Evolutionary conservation across 495 filamentous ascomycete genomes (phyloP), one percentile per base, ranked within the genome.

Genomic region (Mytilinidion resinicola): DNA sequence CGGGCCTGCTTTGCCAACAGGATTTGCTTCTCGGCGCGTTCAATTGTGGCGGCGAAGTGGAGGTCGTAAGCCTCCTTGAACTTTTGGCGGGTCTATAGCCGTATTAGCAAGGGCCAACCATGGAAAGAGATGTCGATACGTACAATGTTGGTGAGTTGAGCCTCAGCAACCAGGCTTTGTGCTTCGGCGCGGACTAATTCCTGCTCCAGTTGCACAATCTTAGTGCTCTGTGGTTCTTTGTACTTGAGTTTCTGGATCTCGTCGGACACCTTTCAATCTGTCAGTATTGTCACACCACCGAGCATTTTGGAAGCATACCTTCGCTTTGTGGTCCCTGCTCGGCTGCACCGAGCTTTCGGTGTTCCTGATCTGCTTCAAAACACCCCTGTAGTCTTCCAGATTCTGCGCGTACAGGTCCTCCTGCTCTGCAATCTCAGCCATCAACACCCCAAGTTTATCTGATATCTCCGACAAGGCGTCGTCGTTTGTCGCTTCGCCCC

Each of bases 131-230:
- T 4, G 30, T 5, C 14, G 36, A 17, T 20, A 71, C 82, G 17
- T 76, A 92, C 89, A 60, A 95, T 83, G 72, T 97, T 97, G 51
- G 87, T 92, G 74, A 98, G 77, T 74, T 98, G 93, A 19, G 95
- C 95, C 73, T 98, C 95, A 3, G 93, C 95, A 63, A 98, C 93
- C 55, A 97, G 71, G 60, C 87, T 91, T 78, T 96, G 91, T 6
- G 93, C 93, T 78, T 97, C 95, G 14, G 90, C 90, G 59, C 93
- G 77, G 6, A 96, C 91, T 46, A 98, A 82, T 77, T 98, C 93
- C 76, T 96, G 92, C 78, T 98, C 93, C 42, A 97, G 77, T 30
- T 82, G 86, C 21, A 86, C 82, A 46, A 97, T 74, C 67, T 83
- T 85, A 0, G 85, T 72, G 63, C 83, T 90, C 57, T 82, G 76